phyloP scores from a whole-genome alignment of 129 eudicot genomes.

The Lactuca sativa region DNA sequence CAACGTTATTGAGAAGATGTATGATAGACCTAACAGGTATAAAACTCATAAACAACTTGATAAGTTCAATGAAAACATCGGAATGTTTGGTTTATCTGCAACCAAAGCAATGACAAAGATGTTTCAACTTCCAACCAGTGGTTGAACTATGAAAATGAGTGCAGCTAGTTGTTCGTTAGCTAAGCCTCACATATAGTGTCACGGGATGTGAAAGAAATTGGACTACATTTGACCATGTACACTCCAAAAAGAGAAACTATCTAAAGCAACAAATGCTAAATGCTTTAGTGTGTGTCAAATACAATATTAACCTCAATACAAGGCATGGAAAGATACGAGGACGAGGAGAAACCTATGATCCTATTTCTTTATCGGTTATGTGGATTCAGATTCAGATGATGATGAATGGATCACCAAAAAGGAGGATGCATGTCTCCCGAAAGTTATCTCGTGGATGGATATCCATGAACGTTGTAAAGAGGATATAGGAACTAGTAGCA shows the following conservation, averaged over 20 bases:
- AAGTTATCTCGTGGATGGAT: not conserved
- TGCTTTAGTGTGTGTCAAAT: not conserved
- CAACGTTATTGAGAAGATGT: not conserved
- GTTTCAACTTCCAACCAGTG: too few relatives aligned
- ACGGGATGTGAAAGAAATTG: too few relatives aligned
- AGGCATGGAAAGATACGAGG: too few relatives aligned
- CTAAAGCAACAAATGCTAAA: conserved; percentile 20
- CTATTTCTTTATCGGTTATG: not conserved
- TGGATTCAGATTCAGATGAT: not conserved
- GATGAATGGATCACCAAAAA: conserved; percentile 5
- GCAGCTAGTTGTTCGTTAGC: not conserved
- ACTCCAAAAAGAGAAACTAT: conserved; percentile 22
- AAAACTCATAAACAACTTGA: not conserved
- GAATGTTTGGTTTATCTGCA: not conserved
- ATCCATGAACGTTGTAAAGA: too few relatives aligned
- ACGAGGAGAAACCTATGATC: not conserved
- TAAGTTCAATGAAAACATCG: not conserved
- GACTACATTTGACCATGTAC: not conserved
- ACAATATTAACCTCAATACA: not conserved
- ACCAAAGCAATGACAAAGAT: too few relatives aligned
- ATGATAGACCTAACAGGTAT: not conserved
- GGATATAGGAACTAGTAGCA: too few relatives aligned
- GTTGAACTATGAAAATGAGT: too few relatives aligned
- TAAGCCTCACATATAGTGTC: conserved; percentile 6
- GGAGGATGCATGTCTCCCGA: not conserved